Evolutionary conservation across 805 yeast genomes (phyloP).

Genomic region (Ogataea methylovora): DNA sequence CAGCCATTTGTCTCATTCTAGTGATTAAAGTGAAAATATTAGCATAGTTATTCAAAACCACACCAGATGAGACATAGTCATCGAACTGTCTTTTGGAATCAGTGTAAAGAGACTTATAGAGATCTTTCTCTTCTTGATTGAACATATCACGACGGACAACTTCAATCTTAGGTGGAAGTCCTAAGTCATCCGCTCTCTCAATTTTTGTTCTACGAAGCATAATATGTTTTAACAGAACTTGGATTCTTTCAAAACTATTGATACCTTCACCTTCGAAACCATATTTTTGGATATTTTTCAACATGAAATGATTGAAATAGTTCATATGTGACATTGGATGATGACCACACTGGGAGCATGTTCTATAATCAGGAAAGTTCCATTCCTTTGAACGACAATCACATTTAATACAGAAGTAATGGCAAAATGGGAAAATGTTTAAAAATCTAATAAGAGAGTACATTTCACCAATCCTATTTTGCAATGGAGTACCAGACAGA

Average conservation of each 20-base stretch:
- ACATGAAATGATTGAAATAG: constrained; percentile 91
- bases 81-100: constrained; percentile 84
- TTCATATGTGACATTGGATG: constrained; percentile 93
- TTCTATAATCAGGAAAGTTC: constrained; percentile 76
- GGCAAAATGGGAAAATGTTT: constrained; percentile 77
- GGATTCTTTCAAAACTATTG: constrained; percentile 69
- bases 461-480: constrained; percentile 93
- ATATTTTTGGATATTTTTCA: constrained; percentile 85
- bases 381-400: constrained; percentile 77
- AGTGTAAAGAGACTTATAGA: constrained; percentile 79
- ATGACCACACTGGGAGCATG: constrained; percentile 84
- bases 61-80: constrained; percentile 93
- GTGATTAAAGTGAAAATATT: constrained; percentile 94
- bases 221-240: constrained; percentile 63
- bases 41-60: constrained; percentile 92
- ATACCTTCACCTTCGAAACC: constrained; percentile 80
- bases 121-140: constrained; percentile 91
- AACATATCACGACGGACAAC: constrained; percentile 81
- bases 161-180: constrained; percentile 92
- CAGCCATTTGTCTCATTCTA: constrained; percentile 96
- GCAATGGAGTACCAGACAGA: constrained; percentile 92
- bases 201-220: constrained; percentile 94
- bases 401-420: constrained; percentile 91
- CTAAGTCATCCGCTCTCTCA: constrained; percentile 95
- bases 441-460: constrained; percentile 85